Conservation (phyloP, 2,329 filamentous ascomycete species). For the Xylariaceae sp. region DNA sequence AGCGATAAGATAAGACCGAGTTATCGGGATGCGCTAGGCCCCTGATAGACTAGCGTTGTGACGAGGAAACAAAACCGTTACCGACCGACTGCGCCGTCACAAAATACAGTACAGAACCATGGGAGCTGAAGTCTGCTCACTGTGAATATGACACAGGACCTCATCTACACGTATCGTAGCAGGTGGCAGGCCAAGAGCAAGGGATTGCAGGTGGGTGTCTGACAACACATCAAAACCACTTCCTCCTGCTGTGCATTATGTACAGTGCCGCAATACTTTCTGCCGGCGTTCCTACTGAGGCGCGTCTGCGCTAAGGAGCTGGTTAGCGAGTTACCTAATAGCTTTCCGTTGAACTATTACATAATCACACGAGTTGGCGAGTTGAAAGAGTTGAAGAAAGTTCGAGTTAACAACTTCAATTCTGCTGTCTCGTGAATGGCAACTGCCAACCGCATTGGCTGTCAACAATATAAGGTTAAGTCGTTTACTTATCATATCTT, state of each 20-base stretch:
- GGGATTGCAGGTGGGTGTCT: constrained; percentile 15
- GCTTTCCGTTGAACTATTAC: too few species aligned
- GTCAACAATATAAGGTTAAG: not conserved
- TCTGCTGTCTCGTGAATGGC: not conserved
- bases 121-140: not conserved
- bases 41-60: constrained; percentile 9
- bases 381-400: too few species aligned
- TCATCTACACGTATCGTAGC: not conserved
- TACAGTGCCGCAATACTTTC: not conserved
- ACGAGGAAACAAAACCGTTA: not conserved
- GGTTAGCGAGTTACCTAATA: not conserved
- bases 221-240: constrained; percentile 17
- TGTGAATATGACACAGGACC: not conserved
- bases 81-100: not conserved
- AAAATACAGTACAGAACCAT: not conserved
- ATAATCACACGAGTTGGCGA: too few species aligned
- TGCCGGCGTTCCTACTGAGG: not conserved
- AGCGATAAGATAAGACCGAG: constrained; percentile 20
- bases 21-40: constrained; percentile 1
- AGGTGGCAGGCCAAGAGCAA: constrained; percentile 5
- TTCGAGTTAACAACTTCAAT: too few species aligned
- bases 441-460: too few species aligned
- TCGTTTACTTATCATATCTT: not conserved
- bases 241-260: not conserved
- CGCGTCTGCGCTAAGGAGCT: not conserved